Percentiles rank a stretch among this genome's conserved stretches.
phyloP scores from a whole-genome alignment of 2,329 filamentous ascomycete genomes.

The Colletotrichum sp. region DNA sequence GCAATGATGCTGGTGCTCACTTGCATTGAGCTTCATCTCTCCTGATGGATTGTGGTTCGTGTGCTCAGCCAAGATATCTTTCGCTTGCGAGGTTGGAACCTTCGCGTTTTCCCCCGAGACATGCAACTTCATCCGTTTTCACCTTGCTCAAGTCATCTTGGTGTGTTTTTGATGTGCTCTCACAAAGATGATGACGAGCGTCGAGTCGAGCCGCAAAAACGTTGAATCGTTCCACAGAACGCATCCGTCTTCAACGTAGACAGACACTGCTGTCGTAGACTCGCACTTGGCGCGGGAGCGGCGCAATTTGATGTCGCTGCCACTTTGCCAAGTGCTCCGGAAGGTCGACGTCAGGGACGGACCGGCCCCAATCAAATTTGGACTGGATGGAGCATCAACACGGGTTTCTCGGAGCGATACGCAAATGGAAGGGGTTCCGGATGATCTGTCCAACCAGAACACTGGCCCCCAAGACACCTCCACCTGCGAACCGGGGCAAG shows the following conservation, averaged over 20 bases:
- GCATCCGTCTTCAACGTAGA: background rate
- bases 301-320: background rate
- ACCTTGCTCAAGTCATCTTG: background rate
- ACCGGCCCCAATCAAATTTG: background rate
- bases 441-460: background rate
- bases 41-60: background rate
- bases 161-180: background rate
- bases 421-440: background rate
- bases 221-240: background rate
- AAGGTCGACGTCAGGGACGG: background rate
- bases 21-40: background rate
- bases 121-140: background rate
- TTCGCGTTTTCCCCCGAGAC: background rate
- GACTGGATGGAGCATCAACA: background rate
- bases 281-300: background rate
- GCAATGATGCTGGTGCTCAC: background rate
- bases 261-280: no score
- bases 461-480: background rate
- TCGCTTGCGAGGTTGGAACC: background rate
- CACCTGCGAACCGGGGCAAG: background rate
- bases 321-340: background rate
- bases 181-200: background rate
- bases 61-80: background rate
- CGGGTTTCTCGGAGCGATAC: background rate
- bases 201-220: background rate